A percentile compares a stretch with the other conserved stretches of the same genome.
phyloP scores from a whole-genome alignment of 495 filamentous ascomycete genomes.

The Xylaria telfairii region DNA sequence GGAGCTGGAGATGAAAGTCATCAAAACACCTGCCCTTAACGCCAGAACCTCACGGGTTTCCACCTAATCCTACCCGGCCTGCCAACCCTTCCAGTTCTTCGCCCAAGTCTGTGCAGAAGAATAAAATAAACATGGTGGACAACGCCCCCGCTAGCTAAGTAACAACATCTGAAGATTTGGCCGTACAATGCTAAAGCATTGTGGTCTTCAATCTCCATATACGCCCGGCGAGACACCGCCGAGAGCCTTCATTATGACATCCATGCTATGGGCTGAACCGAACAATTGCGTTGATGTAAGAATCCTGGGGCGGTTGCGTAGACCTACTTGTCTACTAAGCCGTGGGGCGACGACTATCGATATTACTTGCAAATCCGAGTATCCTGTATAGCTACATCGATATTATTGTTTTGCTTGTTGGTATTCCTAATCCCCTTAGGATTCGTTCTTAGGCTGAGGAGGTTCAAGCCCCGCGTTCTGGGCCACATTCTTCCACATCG shows the following conservation, averaged over 20 bases:
- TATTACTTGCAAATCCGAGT: neutral
- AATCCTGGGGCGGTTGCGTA: neutral
- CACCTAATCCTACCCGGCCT: conserved; percentile 21
- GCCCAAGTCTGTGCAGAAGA: conserved; percentile 14
- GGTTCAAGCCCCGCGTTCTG: conserved; percentile 72
- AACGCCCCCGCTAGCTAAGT: conserved; percentile 14
- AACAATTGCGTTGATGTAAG: conserved; percentile 8
- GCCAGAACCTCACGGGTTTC: conserved; percentile 16
- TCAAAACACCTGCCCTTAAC: conserved; percentile 23
- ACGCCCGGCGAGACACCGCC: neutral
- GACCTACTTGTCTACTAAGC: neutral
- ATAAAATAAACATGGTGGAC: conserved; percentile 10
- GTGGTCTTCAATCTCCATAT: conserved; percentile 1
- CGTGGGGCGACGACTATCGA: neutral
- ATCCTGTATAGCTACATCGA: neutral
- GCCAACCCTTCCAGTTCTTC: conserved; percentile 3
- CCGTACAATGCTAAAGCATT: neutral
- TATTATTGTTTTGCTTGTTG: neutral
- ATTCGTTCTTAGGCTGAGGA: conserved; percentile 49
- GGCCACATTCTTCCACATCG: conserved; percentile 85
- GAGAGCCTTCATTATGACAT: conserved; percentile 8
- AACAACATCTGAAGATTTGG: neutral
- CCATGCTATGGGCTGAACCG: conserved; percentile 12
- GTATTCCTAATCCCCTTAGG: neutral
- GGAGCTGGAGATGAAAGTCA: conserved; percentile 8